Evolutionary conservation across 2,329 filamentous ascomycete species (phyloP).

Genomic region (Sphaerulina populicola): DNA sequence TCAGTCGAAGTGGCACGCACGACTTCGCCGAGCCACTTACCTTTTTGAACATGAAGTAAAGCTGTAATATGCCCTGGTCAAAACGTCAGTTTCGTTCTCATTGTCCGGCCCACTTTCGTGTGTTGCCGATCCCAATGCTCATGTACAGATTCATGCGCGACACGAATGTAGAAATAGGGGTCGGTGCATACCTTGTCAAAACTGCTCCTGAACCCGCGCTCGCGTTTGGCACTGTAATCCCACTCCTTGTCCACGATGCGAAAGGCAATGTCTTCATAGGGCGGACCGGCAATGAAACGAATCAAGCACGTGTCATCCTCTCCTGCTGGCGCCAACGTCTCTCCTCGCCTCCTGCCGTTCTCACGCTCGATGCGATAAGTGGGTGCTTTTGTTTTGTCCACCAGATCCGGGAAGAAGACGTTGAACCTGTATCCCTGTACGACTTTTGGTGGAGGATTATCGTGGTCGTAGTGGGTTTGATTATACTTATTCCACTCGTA

Average conservation of each 20-base stretch:
- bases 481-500: slow-evolving; percentile 99
- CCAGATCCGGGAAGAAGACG: slow-evolving; percentile 95
- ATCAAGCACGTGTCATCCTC: slow-evolving; percentile 97
- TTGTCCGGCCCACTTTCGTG: slow-evolving; percentile 1
- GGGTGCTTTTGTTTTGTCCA: slow-evolving; percentile 88
- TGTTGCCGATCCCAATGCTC: slow-evolving; percentile 2
- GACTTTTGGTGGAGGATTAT: slow-evolving; percentile 94
- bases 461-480: slow-evolving; percentile 97
- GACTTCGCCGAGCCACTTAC: slow-evolving; percentile 41
- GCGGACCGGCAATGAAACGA: slow-evolving; percentile 86
- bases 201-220: slow-evolving; percentile 88
- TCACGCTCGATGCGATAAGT: slow-evolving; percentile 95
- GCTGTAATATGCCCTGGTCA: slow-evolving; percentile 75
- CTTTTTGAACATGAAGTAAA: slow-evolving; percentile 99
- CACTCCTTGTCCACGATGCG: slow-evolving; percentile 97
- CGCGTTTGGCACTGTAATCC: slow-evolving; percentile 94
- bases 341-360: slow-evolving; percentile 76
- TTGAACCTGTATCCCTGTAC: slow-evolving; percentile 99
- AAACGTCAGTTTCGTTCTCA: slow-evolving; percentile 28
- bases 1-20: slow-evolving; percentile 13
- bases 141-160: not conserved
- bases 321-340: slow-evolving; percentile 86
- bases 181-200: slow-evolving; percentile 76
- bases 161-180: not conserved
- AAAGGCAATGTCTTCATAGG: slow-evolving; percentile 95